Evolutionary conservation across 805 yeast genomes (phyloP).

Genomic region (Kazachstania psychrophila): DNA sequence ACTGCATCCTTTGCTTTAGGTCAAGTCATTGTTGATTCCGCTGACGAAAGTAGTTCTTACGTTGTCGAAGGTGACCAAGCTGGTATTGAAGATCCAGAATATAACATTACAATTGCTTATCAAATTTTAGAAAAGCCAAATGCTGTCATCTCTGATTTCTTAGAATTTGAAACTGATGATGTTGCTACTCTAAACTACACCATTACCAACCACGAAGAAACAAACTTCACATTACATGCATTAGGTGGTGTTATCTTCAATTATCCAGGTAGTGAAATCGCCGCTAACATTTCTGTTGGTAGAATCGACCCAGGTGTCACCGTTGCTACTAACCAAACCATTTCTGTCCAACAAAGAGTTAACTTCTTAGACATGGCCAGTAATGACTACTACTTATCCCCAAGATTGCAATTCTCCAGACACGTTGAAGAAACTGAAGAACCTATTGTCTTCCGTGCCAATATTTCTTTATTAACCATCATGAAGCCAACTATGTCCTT

Average conservation of each 20-base stretch:
- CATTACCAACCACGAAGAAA: constrained; percentile 45
- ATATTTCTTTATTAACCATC: constrained; percentile 49
- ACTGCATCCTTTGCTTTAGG: constrained; percentile 3
- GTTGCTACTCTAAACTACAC: constrained; percentile 42
- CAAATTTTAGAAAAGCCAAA: constrained; percentile 38
- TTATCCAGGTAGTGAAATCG: constrained; percentile 41
- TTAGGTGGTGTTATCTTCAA: constrained; percentile 58
- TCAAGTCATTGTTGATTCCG: constrained; percentile 4
- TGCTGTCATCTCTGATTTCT: constrained; percentile 31
- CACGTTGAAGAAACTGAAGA: constrained; percentile 34
- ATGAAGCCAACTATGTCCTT: constrained; percentile 58
- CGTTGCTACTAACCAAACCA: constrained; percentile 41
- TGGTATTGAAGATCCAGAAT: constrained; percentile 2
- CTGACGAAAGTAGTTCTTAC: neutral
- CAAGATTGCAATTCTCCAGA: constrained; percentile 46
- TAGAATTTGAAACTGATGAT: constrained; percentile 45
- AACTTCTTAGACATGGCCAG: constrained; percentile 46
- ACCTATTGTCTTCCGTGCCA: constrained; percentile 46
- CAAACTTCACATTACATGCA: constrained; percentile 47
- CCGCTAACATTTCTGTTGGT: constrained; percentile 56
- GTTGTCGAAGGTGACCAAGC: neutral
- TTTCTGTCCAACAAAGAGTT: constrained; percentile 48
- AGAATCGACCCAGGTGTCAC: constrained; percentile 49
- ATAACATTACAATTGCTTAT: constrained; percentile 41
- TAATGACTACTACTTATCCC: constrained; percentile 48